Percentiles rank a stretch among this genome's conserved stretches.
phyloP scores from a whole-genome alignment of 148 eudicot genomes.

The Chenopodium formosanum region DNA sequence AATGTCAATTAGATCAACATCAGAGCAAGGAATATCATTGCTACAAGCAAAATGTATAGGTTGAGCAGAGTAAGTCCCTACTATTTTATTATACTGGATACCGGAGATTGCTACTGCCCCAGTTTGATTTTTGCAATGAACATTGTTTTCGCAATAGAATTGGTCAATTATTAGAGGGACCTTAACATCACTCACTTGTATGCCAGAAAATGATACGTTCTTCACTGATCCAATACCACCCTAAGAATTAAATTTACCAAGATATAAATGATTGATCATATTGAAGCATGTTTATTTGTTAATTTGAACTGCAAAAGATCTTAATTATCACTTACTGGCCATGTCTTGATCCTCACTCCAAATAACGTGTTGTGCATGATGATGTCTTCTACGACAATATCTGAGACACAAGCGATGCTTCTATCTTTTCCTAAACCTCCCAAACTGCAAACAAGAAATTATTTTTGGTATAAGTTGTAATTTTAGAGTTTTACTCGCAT shows the following conservation, averaged over 20 bases:
- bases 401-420: conserved; percentile 71
- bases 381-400: conserved; percentile 59
- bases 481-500: too few species aligned
- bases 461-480: too few species aligned
- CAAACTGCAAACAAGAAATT: conserved; percentile 39
- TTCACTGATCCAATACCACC: conserved; percentile 74
- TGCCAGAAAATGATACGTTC: conserved; percentile 63
- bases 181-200: conserved; percentile 61
- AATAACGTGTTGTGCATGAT: conserved; percentile 49
- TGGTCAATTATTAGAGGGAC: conserved; percentile 69
- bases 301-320: not conserved
- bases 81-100: conserved; percentile 44
- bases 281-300: not conserved
- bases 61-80: conserved; percentile 58
- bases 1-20: conserved; percentile 50
- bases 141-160: conserved; percentile 63
- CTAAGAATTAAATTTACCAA: conserved; percentile 23
- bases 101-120: conserved; percentile 60
- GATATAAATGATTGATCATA: not conserved
- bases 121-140: conserved; percentile 64
- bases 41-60: conserved; percentile 77
- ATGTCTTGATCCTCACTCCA: conserved; percentile 87
- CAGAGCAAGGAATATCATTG: conserved; percentile 53
- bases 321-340: conserved; percentile 53
- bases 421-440: conserved; percentile 79